phyloP scores from a whole-genome alignment of 176 grass and related monocot genomes.

The Secale cereale region DNA sequence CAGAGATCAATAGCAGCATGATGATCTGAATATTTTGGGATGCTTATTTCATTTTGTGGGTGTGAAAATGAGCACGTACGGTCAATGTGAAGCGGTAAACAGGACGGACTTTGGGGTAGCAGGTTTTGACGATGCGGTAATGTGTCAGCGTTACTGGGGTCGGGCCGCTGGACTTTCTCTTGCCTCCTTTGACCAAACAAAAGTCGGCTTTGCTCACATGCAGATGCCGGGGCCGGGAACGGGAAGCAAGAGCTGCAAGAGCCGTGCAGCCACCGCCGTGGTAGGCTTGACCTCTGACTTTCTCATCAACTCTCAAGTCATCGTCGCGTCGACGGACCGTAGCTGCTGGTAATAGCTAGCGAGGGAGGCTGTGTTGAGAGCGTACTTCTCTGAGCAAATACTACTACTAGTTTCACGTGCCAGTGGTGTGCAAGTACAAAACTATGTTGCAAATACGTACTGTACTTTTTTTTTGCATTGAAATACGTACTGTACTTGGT shows the following conservation, averaged over 20 bases:
- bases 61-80: background rate
- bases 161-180: background rate
- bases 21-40: background rate
- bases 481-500: too few species aligned
- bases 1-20: background rate
- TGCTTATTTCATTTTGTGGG: background rate
- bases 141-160: background rate
- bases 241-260: background rate
- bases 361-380: background rate
- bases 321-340: background rate
- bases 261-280: background rate
- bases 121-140: background rate
- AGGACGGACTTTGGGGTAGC: background rate
- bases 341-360: background rate
- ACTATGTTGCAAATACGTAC: background rate
- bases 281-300: slow-evolving; percentile 6
- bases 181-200: slow-evolving; percentile 11
- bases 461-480: too few species aligned
- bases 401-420: background rate
- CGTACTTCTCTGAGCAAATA: background rate
- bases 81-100: background rate
- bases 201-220: background rate
- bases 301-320: background rate
- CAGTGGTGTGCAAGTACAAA: background rate
- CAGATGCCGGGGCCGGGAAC: background rate